These are phyloP conservation scores for Phytophthora quininea DNA, from an alignment of 352 stramenopile species.

Conservation along the genomic window DNA sequence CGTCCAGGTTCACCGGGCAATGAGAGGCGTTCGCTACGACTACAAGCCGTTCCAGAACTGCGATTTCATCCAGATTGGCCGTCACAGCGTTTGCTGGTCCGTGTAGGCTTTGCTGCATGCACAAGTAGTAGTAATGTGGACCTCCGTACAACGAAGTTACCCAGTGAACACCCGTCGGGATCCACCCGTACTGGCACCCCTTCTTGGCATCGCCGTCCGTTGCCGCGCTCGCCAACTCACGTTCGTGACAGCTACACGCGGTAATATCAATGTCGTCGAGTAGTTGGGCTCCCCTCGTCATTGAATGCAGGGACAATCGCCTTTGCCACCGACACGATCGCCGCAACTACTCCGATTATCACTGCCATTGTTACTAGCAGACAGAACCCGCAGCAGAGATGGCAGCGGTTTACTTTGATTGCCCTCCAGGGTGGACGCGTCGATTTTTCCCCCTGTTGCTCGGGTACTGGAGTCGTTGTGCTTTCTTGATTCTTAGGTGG, in stretches of 20 bases:
- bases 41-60: slow-evolving; percentile 30
- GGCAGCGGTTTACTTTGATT: too few relatives aligned
- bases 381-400: too few relatives aligned
- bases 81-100: slow-evolving; percentile 18
- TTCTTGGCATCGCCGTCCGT: slow-evolving; percentile 31
- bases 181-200: slow-evolving; percentile 27
- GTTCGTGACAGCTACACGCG: slow-evolving; percentile 31
- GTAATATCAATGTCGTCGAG: slow-evolving; percentile 10
- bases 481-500: too few relatives aligned
- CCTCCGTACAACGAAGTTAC: slow-evolving; percentile 17
- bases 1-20: slow-evolving; percentile 31
- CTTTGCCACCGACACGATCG: too few relatives aligned
- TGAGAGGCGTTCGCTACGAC: slow-evolving; percentile 18
- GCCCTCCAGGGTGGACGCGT: too few relatives aligned
- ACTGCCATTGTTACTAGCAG: too few relatives aligned
- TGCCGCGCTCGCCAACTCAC: slow-evolving; percentile 18
- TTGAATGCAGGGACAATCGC: too few relatives aligned
- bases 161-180: slow-evolving; percentile 45
- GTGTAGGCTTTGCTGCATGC: slow-evolving; percentile 35
- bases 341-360: too few relatives aligned
- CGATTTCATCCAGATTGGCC: slow-evolving; percentile 23
- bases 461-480: too few relatives aligned
- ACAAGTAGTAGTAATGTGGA: slow-evolving; percentile 31
- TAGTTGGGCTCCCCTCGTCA: slow-evolving; percentile 12
- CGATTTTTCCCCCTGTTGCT: too few relatives aligned